phyloP scores from a whole-genome alignment of 1,284 basidiomycete species.

The Fomitopsis palustris region DNA sequence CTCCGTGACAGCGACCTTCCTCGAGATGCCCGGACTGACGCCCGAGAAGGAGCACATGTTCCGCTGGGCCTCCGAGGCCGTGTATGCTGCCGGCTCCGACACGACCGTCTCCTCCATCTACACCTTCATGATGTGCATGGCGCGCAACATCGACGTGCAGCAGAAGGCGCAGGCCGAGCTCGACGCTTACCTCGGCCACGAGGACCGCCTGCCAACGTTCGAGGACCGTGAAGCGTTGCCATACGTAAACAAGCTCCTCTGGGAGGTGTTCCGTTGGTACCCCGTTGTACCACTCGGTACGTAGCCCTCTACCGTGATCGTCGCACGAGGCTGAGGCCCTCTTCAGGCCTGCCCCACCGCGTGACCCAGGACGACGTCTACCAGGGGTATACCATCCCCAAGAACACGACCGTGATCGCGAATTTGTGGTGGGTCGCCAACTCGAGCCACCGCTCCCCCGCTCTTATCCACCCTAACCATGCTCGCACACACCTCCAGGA shows the following conservation, averaged over 20 bases:
- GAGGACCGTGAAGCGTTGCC: conserved; percentile 1
- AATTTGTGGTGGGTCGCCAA: conserved; percentile 15
- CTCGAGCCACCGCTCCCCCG: no score
- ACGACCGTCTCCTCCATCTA: background rate
- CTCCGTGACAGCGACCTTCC: background rate
- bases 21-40: background rate
- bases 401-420: conserved; percentile 11
- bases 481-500: conserved; percentile 9
- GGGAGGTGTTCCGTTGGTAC: conserved; percentile 1
- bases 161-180: conserved; percentile 3
- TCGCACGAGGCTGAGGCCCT: no score
- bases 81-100: no score
- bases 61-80: background rate
- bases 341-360: conserved; percentile 4
- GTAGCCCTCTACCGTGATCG: no score
- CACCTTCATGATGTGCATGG: conserved; percentile 5
- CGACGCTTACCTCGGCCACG: conserved; percentile 1
- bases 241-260: conserved; percentile 6
- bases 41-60: background rate
- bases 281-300: background rate
- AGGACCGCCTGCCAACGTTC: background rate
- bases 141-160: conserved; percentile 4
- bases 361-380: conserved; percentile 14
- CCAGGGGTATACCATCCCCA: conserved; percentile 14
- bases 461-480: no score